These are phyloP conservation scores for Aquilaria agallochum DNA, from an alignment of 441 rosid genomes.

Conservation along the genomic window DNA sequence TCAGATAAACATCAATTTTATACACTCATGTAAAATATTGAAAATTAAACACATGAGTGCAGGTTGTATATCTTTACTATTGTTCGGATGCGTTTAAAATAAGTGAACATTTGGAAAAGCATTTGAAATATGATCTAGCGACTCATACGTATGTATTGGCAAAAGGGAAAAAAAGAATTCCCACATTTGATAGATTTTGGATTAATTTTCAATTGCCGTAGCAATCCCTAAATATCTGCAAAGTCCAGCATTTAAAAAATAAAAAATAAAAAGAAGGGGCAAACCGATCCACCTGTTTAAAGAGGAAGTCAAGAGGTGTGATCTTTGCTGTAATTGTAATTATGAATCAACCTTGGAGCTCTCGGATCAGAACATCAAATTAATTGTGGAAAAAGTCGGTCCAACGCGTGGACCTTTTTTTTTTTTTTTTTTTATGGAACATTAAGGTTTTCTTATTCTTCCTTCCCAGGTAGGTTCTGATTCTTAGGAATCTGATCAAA, in stretches of 20 bases:
- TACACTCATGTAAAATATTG: conserved; percentile 4
- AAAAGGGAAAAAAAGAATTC: neutral
- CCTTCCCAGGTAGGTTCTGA: no score
- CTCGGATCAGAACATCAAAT: no score
- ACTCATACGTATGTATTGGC: no score
- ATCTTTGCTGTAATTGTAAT: neutral
- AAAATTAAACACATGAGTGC: no score
- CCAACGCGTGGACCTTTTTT: neutral
- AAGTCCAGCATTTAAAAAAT: conserved; percentile 2
- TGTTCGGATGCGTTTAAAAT: neutral
- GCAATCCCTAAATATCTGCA: conserved; percentile 56
- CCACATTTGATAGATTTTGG: neutral
- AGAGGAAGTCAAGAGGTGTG: conserved; percentile 18
- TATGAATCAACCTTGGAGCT: no score
- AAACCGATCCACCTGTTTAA: conserved; percentile 2
- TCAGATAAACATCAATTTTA: neutral
- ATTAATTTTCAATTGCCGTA: conserved; percentile 5
- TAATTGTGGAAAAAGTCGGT: no score
- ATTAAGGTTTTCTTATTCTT: no score
- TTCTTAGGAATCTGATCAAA: no score
- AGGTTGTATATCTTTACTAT: no score
- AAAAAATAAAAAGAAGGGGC: no score
- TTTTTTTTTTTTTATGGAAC: no score
- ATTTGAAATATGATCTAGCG: neutral
- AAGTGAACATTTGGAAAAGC: conserved; percentile 13